phyloP scores from a whole-genome alignment of 2,329 filamentous ascomycete species.

The Arthrobotrys iridis region DNA sequence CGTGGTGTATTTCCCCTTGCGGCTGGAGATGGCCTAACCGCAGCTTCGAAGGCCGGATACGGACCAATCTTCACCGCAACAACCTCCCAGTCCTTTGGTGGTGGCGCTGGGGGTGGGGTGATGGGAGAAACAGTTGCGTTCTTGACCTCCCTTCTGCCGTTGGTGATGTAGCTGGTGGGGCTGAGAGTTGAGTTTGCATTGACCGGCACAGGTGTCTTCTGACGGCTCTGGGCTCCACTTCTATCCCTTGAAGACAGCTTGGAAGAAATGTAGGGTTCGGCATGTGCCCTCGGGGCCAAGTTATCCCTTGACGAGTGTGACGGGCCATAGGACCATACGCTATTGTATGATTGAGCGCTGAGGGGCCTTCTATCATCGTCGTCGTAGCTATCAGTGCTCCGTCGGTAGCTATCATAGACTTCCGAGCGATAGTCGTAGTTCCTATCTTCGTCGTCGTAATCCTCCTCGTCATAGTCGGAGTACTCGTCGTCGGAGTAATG shows the following conservation, averaged over 20 bases:
- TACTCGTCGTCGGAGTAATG: conserved; percentile 11
- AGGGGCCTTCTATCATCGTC: conserved; percentile 13
- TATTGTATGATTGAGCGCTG: conserved; percentile 15
- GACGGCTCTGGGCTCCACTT: conserved; percentile 4
- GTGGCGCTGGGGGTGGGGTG: conserved; percentile 22
- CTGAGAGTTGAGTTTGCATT: conserved; percentile 11
- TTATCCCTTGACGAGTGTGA: conserved; percentile 29
- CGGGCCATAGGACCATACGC: conserved; percentile 27
- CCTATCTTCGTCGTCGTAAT: conserved; percentile 28
- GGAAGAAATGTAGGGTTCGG: conserved; percentile 8
- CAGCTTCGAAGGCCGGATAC: conserved; percentile 14
- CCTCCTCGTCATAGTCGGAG: conserved; percentile 10
- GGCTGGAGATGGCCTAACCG: conserved; percentile 2
- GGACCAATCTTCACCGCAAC: conserved; percentile 22
- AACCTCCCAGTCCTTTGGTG: conserved; percentile 49
- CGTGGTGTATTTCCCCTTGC: conserved; percentile 8
- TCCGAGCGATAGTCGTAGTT: conserved; percentile 19
- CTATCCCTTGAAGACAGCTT: not conserved
- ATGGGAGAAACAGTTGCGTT: not conserved
- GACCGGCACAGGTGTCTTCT: conserved; percentile 15
- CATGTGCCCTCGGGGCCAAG: conserved; percentile 12
- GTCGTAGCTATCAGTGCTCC: conserved; percentile 38
- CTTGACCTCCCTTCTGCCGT: not conserved
- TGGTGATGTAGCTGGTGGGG: conserved; percentile 11
- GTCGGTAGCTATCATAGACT: conserved; percentile 7